Conservation (phyloP, 306 rosid genomes). For the Acacia confusa region DNA sequence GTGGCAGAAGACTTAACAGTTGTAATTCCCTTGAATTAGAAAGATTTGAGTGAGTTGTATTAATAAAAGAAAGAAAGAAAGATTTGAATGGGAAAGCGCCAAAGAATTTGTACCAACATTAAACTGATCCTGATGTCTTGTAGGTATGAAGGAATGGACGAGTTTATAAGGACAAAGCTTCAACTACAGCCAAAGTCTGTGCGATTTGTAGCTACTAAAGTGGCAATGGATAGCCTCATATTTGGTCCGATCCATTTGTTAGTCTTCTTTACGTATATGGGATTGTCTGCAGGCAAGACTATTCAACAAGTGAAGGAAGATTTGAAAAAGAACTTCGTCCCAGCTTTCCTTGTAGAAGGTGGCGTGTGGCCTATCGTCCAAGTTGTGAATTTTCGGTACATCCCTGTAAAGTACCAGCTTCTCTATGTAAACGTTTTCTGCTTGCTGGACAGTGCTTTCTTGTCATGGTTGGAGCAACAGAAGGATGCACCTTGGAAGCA, state of each 20-base stretch:
- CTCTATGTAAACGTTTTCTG: slow-evolving; percentile 86
- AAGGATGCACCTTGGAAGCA: slow-evolving; percentile 89
- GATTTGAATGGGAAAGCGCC: not conserved
- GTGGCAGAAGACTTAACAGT: not conserved
- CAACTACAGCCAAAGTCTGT: slow-evolving; percentile 57
- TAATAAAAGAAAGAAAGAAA: not conserved
- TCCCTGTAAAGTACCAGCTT: slow-evolving; percentile 86
- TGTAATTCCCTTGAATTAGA: not conserved
- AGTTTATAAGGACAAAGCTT: slow-evolving; percentile 57
- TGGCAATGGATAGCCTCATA: slow-evolving; percentile 67
- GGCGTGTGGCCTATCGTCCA: slow-evolving; percentile 81
- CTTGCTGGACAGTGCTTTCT: slow-evolving; percentile 81
- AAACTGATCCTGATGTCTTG: slow-evolving; percentile 22
- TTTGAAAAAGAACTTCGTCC: slow-evolving; percentile 65
- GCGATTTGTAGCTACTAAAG: slow-evolving; percentile 63
- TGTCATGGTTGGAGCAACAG: slow-evolving; percentile 91
- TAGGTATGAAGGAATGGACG: slow-evolving; percentile 89
- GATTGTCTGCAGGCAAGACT: slow-evolving; percentile 67
- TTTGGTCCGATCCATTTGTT: slow-evolving; percentile 75
- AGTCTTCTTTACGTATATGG: slow-evolving; percentile 84
- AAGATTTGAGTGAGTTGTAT: not conserved
- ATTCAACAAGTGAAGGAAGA: slow-evolving; percentile 71
- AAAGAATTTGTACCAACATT: slow-evolving; percentile 14
- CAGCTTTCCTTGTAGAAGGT: slow-evolving; percentile 76
- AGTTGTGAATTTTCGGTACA: slow-evolving; percentile 66